A percentile compares a stretch with the other conserved stretches of the same genome.
These are phyloP conservation scores for Pichia sp. DNA, from an alignment of 1,139 yeast species.

Conservation along the genomic window DNA sequence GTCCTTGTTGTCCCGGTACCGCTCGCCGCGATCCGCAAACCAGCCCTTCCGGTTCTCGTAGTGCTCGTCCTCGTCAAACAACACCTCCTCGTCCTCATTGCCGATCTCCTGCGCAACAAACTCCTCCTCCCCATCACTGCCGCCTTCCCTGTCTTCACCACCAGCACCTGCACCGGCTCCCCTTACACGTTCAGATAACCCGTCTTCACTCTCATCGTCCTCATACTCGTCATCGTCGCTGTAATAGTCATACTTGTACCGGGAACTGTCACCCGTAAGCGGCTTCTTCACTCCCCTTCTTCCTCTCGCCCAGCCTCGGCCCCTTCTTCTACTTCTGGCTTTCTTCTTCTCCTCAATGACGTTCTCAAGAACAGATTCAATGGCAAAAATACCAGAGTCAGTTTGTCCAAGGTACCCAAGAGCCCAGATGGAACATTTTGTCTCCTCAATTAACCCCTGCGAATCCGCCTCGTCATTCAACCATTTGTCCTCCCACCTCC, in stretches of 20 bases:
- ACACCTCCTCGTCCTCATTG: background rate
- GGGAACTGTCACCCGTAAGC: background rate
- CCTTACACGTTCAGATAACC: too few relatives aligned
- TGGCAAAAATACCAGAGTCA: conserved; percentile 5
- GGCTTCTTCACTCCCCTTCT: background rate
- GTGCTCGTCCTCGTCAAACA: background rate
- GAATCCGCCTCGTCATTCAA: conserved; percentile 5
- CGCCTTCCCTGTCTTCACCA: background rate
- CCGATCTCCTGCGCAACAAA: background rate
- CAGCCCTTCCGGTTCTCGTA: background rate
- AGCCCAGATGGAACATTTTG: conserved; percentile 7
- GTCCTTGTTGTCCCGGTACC: conserved; percentile 1
- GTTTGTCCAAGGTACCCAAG: conserved; percentile 7
- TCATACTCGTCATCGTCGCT: background rate
- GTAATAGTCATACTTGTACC: background rate
- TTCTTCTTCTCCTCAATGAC: background rate
- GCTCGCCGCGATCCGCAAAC: background rate
- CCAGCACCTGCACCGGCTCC: background rate
- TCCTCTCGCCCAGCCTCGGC: too few relatives aligned
- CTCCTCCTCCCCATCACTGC: background rate
- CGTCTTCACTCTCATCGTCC: background rate
- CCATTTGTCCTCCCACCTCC: conserved; percentile 7
- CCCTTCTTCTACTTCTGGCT: background rate
- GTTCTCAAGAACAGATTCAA: conserved; percentile 4
- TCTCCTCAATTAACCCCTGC: conserved; percentile 1